A percentile compares a stretch with the other conserved stretches of the same genome.
Evolutionary conservation across 352 stramenopile species (phyloP).

Genomic region (Pythium aphanidermatum): DNA sequence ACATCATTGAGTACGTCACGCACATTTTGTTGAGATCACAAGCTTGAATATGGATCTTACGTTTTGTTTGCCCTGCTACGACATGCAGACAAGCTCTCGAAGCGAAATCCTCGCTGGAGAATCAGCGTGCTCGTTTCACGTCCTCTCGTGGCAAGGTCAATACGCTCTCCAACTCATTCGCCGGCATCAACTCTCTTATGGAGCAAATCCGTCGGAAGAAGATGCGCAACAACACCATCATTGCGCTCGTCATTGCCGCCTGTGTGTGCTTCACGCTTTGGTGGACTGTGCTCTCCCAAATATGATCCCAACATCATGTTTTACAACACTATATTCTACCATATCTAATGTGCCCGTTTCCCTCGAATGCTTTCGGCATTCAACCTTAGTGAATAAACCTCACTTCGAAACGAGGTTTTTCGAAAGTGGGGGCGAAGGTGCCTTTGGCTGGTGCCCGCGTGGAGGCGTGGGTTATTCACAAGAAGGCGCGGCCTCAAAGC

Average conservation of each 20-base stretch:
- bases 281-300: conserved; percentile 84
- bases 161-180: conserved; percentile 86
- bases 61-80: conserved; percentile 23
- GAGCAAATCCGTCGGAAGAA: conserved; percentile 96
- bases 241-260: conserved; percentile 92
- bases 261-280: conserved; percentile 97
- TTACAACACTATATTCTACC: too few species aligned
- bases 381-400: conserved; percentile 15
- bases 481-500: conserved; percentile 1
- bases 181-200: conserved; percentile 94
- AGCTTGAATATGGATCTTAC: too few species aligned
- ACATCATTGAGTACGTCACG: conserved; percentile 71
- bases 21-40: too few species aligned
- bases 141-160: conserved; percentile 80
- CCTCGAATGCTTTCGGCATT: too few species aligned
- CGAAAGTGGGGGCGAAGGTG: not conserved
- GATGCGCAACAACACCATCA: conserved; percentile 95
- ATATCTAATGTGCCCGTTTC: too few species aligned
- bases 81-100: conserved; percentile 64
- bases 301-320: conserved; percentile 31
- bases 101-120: conserved; percentile 83
- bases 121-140: conserved; percentile 86
- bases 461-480: too few species aligned
- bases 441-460: conserved; percentile 11
- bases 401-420: conserved; percentile 6